Percentiles rank a stretch among this genome's conserved stretches.
These are phyloP conservation scores for Krasilnikovozyma curviuscula DNA, from an alignment of 768 basidiomycete genomes.

Conservation along the genomic window DNA sequence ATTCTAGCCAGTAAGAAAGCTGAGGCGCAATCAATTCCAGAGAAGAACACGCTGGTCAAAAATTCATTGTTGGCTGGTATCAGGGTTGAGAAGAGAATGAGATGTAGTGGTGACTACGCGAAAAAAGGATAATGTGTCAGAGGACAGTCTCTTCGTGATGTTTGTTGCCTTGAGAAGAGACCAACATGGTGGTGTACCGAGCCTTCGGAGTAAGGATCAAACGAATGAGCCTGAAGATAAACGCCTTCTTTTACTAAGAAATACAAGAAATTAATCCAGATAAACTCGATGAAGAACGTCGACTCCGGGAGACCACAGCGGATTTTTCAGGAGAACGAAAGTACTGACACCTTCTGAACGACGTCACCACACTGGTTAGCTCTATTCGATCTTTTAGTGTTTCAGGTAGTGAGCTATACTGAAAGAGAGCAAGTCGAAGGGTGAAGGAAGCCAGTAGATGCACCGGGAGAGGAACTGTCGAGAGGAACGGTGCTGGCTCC, in stretches of 20 bases:
- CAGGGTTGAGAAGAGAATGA: constrained; percentile 54
- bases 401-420: constrained; percentile 34
- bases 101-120: constrained; percentile 57
- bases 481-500: no score
- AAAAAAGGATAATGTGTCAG: not conserved
- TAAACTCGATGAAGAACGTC: constrained; percentile 11
- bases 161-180: constrained; percentile 31
- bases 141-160: not conserved
- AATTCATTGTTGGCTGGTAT: constrained; percentile 36
- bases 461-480: not conserved
- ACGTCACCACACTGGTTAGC: constrained; percentile 61
- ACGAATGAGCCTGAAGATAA: constrained; percentile 52
- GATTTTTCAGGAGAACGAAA: not conserved
- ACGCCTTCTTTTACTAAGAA: constrained; percentile 69
- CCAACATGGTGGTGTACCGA: no score
- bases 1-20: constrained; percentile 50
- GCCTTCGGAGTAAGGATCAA: constrained; percentile 81
- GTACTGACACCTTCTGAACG: constrained; percentile 51
- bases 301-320: not conserved
- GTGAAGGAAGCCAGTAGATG: constrained; percentile 13
- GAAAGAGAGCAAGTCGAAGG: constrained; percentile 33
- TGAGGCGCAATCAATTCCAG: constrained; percentile 42
- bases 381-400: constrained; percentile 50
- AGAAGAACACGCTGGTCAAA: constrained; percentile 45
- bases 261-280: constrained; percentile 2